Evolutionary conservation across 306 rosid species (phyloP), one percentile per base, ranked within the genome.

Genomic region (Rosa rugosa): DNA sequence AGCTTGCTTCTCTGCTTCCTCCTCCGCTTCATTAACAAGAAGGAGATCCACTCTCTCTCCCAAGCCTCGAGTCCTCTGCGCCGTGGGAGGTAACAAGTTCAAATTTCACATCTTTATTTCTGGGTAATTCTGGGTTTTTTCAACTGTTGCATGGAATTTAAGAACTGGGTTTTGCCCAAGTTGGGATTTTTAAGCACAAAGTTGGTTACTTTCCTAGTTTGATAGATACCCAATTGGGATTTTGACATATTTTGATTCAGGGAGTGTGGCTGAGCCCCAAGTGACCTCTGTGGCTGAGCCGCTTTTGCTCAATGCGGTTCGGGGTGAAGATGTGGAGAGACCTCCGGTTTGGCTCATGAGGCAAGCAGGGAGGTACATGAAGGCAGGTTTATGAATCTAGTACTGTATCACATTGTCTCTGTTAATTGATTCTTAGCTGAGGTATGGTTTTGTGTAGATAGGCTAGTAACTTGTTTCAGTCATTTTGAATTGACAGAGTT

Each of bases 301-400:
- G 0, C 93, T 95, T 75, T 81, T 95, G 88, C 96, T 95, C 51
- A 91, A 91, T 76, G 97, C 97, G 31, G 98, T 87, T 83, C 91
- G 92, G 60, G 97, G 97, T 22, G 69, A 79, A 59, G 90, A 90
- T 77, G 92, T 95, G 46, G 99, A 93, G 42, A 91, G 99, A 60
- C 99, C 99, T 49, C 99, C 99, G 3, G 99, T 95, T 89, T 95
- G 99, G 99, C 95, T 95, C 69, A 95, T 95, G 99, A 90, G 99
- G 85, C 99, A 95, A 86, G 99, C 99, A 23, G 99, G 99, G 96
- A 92, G 98, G 93, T 94, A 94, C 85, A 94, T 94, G 98, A 94
- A 94, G 98, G 98, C 92, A 91, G 91, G 96, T 91, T 86, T 45
- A 79, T 70, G 72, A 80, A 83, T 79, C 31, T 46, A 40, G 22